phyloP scores from a whole-genome alignment of 2,329 filamentous ascomycete species.

The Paecilomyces variotii region DNA sequence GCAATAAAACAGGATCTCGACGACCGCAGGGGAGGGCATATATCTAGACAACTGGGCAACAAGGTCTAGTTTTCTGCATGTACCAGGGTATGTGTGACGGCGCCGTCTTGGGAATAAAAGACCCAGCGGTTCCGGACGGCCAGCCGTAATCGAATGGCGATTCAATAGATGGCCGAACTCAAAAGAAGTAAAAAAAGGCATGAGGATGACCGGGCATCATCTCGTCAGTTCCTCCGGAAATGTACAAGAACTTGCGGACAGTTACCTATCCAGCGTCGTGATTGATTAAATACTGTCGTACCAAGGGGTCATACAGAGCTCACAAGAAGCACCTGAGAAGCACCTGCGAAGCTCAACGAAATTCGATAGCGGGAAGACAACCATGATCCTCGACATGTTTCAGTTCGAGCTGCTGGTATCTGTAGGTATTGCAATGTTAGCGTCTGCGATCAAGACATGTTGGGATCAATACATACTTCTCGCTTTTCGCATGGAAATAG shows the following conservation, averaged over 20 bases:
- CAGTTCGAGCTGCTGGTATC: background rate
- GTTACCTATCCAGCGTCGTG: background rate
- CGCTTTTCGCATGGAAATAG: slow-evolving; percentile 96
- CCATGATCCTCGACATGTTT: background rate
- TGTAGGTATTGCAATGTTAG: background rate
- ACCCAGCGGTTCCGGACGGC: background rate
- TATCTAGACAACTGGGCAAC: background rate
- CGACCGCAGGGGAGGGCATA: background rate
- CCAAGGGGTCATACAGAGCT: background rate
- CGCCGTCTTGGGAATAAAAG: background rate
- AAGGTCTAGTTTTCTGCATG: background rate
- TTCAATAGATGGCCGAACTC: background rate
- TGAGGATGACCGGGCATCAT: background rate
- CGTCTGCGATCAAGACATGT: background rate
- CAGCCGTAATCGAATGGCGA: background rate
- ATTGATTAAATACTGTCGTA: background rate
- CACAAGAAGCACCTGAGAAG: background rate
- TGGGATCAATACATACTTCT: slow-evolving; percentile 61
- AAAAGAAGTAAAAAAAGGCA: background rate
- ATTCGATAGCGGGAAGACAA: background rate
- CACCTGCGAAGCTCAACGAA: background rate
- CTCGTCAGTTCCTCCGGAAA: background rate
- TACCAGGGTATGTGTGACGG: background rate
- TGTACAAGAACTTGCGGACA: background rate
- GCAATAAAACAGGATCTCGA: background rate